These are phyloP conservation scores for Aspergillus terreus DNA, from an alignment of 2,329 filamentous ascomycete genomes.

Conservation along the genomic window DNA sequence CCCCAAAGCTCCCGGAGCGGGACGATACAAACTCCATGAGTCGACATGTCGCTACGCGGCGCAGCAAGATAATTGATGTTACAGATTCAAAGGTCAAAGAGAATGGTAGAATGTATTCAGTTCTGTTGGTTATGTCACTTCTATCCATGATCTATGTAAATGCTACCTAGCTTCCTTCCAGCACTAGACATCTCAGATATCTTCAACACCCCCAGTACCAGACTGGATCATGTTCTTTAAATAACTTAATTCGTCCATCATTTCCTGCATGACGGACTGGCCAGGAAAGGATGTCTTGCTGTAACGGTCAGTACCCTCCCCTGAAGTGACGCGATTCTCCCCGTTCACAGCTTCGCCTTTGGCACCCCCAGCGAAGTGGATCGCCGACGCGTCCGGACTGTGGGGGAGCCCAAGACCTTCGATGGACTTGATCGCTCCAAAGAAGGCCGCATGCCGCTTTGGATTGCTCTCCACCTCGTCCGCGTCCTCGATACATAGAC, in stretches of 20 bases:
- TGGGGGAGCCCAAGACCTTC: slow-evolving; percentile 23
- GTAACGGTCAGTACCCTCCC: slow-evolving; percentile 8
- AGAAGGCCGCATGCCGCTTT: slow-evolving; percentile 36
- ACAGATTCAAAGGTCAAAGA: no score
- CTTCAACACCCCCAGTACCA: slow-evolving; percentile 18
- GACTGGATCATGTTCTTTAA: slow-evolving; percentile 46
- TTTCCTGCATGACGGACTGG: slow-evolving; percentile 42
- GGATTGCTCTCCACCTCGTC: slow-evolving; percentile 32
- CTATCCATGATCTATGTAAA: not conserved
- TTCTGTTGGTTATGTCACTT: not conserved
- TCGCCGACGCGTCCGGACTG: slow-evolving; percentile 22
- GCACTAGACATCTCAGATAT: not conserved
- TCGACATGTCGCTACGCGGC: no score
- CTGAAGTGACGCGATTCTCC: not conserved
- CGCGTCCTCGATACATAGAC: slow-evolving; percentile 30
- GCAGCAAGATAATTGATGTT: no score
- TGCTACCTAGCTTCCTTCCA: no score
- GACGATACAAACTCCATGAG: no score
- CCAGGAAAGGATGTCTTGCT: slow-evolving; percentile 20
- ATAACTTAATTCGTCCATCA: slow-evolving; percentile 52
- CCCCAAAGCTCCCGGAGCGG: not conserved
- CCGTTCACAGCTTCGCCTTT: slow-evolving; percentile 2
- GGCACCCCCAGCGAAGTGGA: slow-evolving; percentile 18
- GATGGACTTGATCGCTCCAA: slow-evolving; percentile 28
- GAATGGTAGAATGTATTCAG: no score